Conservation (phyloP, 208 protist species). For the Novymonas esmeraldas region DNA sequence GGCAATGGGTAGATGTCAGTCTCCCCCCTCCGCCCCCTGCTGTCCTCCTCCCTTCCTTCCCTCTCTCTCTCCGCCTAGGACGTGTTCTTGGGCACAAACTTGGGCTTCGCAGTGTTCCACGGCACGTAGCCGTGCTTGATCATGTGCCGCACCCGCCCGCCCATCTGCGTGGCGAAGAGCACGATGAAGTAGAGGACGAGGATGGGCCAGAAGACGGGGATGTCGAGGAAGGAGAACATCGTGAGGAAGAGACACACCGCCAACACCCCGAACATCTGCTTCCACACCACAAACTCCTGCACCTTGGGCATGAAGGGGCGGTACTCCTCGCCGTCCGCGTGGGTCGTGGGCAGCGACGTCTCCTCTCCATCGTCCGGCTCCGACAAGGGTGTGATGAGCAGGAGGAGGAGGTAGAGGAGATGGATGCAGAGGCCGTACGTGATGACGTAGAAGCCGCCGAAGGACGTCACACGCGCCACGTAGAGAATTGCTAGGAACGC, state of each 20-base stretch:
- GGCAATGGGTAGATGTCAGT: neutral
- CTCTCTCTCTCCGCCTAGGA: conserved; percentile 9
- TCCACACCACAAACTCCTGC: conserved; percentile 98
- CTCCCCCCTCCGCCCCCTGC: neutral
- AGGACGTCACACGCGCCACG: conserved; percentile 67
- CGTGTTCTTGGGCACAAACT: conserved; percentile 81
- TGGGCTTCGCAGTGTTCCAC: conserved; percentile 83
- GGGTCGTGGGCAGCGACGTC: conserved; percentile 65
- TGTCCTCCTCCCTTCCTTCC: neutral
- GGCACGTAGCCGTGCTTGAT: conserved; percentile 96
- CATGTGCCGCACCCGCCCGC: conserved; percentile 97
- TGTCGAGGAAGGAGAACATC: conserved; percentile 94
- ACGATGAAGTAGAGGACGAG: conserved; percentile 97
- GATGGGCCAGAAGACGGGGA: conserved; percentile 99
- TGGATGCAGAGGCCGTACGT: conserved; percentile 97
- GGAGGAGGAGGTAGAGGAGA: conserved; percentile 95
- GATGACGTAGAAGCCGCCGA: conserved; percentile 95
- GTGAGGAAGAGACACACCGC: conserved; percentile 90
- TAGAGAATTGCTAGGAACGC: conserved; percentile 71
- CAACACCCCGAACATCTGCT: conserved; percentile 80
- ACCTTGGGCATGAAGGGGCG: conserved; percentile 96
- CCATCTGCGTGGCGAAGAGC: conserved; percentile 95
- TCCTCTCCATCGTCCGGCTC: conserved; percentile 82
- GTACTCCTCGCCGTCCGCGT: conserved; percentile 82
- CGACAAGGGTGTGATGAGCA: conserved; percentile 94